Evolutionary conservation across 2,329 filamentous ascomycete species (phyloP).

Genomic region (Aureobasidium leucospermi): DNA sequence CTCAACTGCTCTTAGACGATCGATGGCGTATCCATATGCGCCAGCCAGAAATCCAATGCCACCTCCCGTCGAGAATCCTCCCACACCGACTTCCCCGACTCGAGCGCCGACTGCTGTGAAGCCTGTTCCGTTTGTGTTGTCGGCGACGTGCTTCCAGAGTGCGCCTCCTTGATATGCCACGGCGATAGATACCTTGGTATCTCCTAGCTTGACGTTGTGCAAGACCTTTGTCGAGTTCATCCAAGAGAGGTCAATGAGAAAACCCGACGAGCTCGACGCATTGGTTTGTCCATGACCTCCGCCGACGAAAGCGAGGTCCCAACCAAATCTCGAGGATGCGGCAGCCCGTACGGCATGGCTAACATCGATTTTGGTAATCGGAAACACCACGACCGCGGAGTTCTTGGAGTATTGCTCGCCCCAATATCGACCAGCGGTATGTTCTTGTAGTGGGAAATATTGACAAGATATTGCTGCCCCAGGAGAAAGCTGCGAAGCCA

Average conservation of each 20-base stretch:
- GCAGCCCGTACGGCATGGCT: constrained; percentile 10
- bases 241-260: constrained; percentile 16
- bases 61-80: constrained; percentile 15
- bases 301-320: constrained; percentile 14
- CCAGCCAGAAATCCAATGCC: constrained; percentile 16
- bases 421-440: constrained; percentile 14
- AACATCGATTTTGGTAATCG: constrained; percentile 14
- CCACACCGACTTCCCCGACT: constrained; percentile 14
- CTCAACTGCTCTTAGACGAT: constrained; percentile 28
- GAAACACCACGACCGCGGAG: constrained; percentile 14
- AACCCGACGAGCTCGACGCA: constrained; percentile 12
- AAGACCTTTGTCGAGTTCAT: constrained; percentile 13
- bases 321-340: constrained; percentile 6
- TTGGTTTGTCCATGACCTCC: constrained; percentile 18
- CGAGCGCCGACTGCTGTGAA: constrained; percentile 15
- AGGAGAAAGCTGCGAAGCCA: constrained; percentile 8
- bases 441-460: constrained; percentile 12
- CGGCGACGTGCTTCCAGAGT: constrained; percentile 12
- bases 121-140: constrained; percentile 8
- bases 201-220: constrained; percentile 14
- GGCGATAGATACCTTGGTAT: not conserved
- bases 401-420: constrained; percentile 15
- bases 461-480: constrained; percentile 13
- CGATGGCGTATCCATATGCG: constrained; percentile 15
- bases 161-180: constrained; percentile 16